Evolutionary conservation across 2,329 filamentous ascomycete species (phyloP).

Genomic region (Ascochyta viciae-villosae): DNA sequence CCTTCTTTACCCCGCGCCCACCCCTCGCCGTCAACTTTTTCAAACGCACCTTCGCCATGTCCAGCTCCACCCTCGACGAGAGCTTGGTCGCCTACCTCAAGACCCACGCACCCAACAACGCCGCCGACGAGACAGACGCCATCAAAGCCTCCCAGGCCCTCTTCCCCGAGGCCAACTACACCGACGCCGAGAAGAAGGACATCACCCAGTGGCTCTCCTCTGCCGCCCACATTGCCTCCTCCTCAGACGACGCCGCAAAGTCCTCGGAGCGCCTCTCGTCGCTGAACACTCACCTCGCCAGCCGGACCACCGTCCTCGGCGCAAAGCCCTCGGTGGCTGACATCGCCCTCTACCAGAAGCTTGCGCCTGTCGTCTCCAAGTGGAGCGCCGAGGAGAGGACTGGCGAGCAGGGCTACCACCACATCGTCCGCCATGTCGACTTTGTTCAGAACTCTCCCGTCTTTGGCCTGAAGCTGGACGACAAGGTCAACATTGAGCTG

Average conservation of each 20-base stretch:
- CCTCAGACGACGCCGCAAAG: constrained; percentile 64
- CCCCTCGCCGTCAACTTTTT: constrained; percentile 41
- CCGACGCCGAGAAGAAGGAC: constrained; percentile 80
- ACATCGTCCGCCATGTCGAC: constrained; percentile 90
- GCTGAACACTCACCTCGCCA: constrained; percentile 86
- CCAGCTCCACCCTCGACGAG: constrained; percentile 45
- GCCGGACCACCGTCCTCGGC: constrained; percentile 87
- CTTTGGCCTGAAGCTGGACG: constrained; percentile 72
- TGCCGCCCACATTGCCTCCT: constrained; percentile 70
- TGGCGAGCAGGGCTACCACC: constrained; percentile 85
- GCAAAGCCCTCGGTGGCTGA: constrained; percentile 89
- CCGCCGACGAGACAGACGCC: constrained; percentile 45
- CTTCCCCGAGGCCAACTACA: constrained; percentile 74
- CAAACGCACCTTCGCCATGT: constrained; percentile 42
- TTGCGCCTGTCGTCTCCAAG: constrained; percentile 76
- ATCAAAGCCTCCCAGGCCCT: constrained; percentile 65
- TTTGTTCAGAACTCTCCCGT: constrained; percentile 88
- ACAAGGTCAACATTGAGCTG: constrained; percentile 80
- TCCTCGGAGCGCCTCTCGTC: constrained; percentile 72
- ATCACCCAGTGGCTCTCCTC: constrained; percentile 89
- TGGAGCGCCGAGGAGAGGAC: constrained; percentile 90
- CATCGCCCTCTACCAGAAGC: constrained; percentile 78
- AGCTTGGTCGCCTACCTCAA: constrained; percentile 45
- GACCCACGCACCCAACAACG: constrained; percentile 48
- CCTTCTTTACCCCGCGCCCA: constrained; percentile 44